phyloP scores from a whole-genome alignment of 1,284 basidiomycete genomes.

The Gomphus bonarii region DNA sequence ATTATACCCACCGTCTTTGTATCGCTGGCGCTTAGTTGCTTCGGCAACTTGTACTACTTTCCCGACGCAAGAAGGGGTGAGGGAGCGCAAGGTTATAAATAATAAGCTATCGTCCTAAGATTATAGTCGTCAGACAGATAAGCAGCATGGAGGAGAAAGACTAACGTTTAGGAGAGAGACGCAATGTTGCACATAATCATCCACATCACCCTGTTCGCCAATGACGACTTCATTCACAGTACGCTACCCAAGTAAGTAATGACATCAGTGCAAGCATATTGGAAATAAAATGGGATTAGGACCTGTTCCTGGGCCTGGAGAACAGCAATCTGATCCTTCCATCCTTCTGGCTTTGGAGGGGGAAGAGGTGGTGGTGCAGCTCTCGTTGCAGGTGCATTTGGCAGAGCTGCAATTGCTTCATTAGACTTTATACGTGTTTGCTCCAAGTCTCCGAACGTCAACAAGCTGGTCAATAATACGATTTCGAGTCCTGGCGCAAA shows the following conservation, averaged over 20 bases:
- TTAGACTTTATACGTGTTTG: conserved; percentile 29
- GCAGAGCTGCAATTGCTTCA: conserved; percentile 16
- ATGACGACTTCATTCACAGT: conserved; percentile 30
- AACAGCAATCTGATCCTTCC: conserved; percentile 13
- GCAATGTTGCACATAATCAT: conserved; percentile 64
- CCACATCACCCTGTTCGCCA: conserved; percentile 47
- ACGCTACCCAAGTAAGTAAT: neutral
- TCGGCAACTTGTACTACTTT: conserved; percentile 75
- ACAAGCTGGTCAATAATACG: conserved; percentile 59
- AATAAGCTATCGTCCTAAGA: conserved; percentile 66
- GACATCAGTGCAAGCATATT: neutral
- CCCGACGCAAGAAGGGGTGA: conserved; percentile 53
- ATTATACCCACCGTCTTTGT: conserved; percentile 44
- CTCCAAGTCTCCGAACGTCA: conserved; percentile 74
- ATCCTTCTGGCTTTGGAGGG: conserved; percentile 13
- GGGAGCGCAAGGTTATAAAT: conserved; percentile 63
- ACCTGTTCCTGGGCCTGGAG: conserved; percentile 17
- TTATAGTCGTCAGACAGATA: neutral
- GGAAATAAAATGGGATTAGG: neutral
- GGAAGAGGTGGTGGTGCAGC: conserved; percentile 15
- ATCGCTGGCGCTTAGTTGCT: conserved; percentile 60
- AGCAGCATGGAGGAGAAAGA: too few relatives aligned
- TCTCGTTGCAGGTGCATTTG: conserved; percentile 13
- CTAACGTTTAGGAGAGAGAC: conserved; percentile 50
- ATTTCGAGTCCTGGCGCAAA: conserved; percentile 53